phyloP scores from a whole-genome alignment of 2,329 filamentous ascomycete species.

The Talaromyces sp. region DNA sequence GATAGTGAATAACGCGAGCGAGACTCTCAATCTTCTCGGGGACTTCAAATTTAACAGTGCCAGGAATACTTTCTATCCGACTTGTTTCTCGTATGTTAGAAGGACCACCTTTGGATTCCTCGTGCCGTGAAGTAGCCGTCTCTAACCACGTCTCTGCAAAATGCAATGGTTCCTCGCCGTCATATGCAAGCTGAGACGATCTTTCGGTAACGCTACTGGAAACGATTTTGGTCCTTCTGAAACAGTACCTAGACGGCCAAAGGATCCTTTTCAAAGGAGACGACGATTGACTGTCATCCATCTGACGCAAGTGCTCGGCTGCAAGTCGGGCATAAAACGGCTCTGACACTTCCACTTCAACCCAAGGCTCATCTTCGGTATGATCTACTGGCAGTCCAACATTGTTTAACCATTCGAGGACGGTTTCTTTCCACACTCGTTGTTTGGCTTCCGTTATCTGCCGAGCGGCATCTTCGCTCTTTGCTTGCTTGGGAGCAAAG shows the following conservation, averaged over 20 bases:
- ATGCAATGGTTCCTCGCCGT: slow-evolving; percentile 37
- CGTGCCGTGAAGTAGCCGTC: slow-evolving; percentile 25
- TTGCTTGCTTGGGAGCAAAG: slow-evolving; percentile 23
- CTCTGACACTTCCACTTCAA: slow-evolving; percentile 42
- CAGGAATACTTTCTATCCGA: slow-evolving; percentile 23
- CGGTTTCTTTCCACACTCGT: slow-evolving; percentile 36
- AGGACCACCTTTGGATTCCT: slow-evolving; percentile 18
- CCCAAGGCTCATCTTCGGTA: slow-evolving; percentile 35
- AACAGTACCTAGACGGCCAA: slow-evolving; percentile 46
- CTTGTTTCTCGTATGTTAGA: slow-evolving; percentile 21
- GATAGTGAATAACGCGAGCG: slow-evolving; percentile 36
- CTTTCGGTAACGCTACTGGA: slow-evolving; percentile 18
- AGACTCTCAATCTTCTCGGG: slow-evolving; percentile 37
- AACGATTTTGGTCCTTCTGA: slow-evolving; percentile 31
- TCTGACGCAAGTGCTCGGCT: slow-evolving; percentile 30
- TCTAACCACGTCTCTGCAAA: slow-evolving; percentile 43
- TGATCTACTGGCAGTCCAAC: slow-evolving; percentile 33
- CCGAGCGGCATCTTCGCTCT: slow-evolving; percentile 17
- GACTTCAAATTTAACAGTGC: slow-evolving; percentile 25
- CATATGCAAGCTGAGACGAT: slow-evolving; percentile 19
- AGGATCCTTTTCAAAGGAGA: slow-evolving; percentile 40
- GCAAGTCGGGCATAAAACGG: slow-evolving; percentile 38
- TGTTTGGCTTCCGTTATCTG: slow-evolving; percentile 19
- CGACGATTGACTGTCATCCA: slow-evolving; percentile 26
- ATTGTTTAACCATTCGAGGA: slow-evolving; percentile 36